Percentiles rank a stretch among this genome's conserved stretches.
Evolutionary conservation across 2,329 filamentous ascomycete species (phyloP).

Genomic region (Penicillium sp.): DNA sequence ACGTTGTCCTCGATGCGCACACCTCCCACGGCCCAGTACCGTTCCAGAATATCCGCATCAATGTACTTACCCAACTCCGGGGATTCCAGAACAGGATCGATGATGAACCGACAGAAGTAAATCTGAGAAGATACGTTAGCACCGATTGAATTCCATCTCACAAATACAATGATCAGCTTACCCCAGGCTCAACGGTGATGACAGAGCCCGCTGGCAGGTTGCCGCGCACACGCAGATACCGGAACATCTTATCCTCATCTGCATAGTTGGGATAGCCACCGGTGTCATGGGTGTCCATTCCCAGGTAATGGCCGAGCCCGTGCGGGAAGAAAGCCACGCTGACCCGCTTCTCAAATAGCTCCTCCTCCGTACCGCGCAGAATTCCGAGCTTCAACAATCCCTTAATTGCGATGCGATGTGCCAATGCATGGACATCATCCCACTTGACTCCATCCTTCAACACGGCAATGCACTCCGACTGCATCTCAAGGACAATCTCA

Average conservation of each 20-base stretch:
- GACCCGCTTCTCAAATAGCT: slow-evolving; percentile 75
- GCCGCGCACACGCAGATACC: slow-evolving; percentile 78
- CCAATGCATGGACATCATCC: slow-evolving; percentile 70
- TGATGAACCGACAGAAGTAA: slow-evolving; percentile 90
- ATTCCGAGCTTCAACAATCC: slow-evolving; percentile 72
- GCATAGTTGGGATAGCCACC: slow-evolving; percentile 75
- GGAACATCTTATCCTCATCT: slow-evolving; percentile 81
- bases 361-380: slow-evolving; percentile 63
- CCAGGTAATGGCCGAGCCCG: slow-evolving; percentile 85
- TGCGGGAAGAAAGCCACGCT: slow-evolving; percentile 91
- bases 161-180: slow-evolving; percentile 45
- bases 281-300: slow-evolving; percentile 89
- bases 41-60: slow-evolving; percentile 68
- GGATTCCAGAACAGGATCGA: slow-evolving; percentile 74
- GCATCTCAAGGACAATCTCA: slow-evolving; percentile 77
- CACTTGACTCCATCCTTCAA: slow-evolving; percentile 70
- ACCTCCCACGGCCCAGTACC: slow-evolving; percentile 86
- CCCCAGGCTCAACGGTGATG: slow-evolving; percentile 91
- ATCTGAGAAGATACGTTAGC: slow-evolving; percentile 49
- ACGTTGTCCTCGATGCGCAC: slow-evolving; percentile 93
- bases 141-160: not conserved
- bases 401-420: slow-evolving; percentile 69
- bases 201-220: slow-evolving; percentile 75
- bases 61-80: slow-evolving; percentile 75
- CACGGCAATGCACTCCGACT: slow-evolving; percentile 68